Evolutionary conservation across 495 filamentous ascomycete species (phyloP).

Genomic region (Cercophora scortea): DNA sequence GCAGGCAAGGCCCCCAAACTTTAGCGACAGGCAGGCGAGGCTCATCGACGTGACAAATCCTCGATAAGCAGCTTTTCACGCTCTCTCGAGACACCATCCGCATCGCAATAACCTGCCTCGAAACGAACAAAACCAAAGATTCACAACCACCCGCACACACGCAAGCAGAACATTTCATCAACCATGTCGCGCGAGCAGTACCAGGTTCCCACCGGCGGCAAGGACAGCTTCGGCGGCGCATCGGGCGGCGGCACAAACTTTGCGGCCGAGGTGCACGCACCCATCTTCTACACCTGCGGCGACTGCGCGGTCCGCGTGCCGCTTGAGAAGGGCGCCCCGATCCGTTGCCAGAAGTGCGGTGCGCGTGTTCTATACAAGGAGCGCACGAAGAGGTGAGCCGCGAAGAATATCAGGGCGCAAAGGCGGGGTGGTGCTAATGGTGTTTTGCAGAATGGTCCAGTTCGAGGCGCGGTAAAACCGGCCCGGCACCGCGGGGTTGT

Average conservation of each 20-base stretch:
- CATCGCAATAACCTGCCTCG: neutral
- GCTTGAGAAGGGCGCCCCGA: slow-evolving; percentile 76
- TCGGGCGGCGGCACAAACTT: slow-evolving; percentile 18
- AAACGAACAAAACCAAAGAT: neutral
- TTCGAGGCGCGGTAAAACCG: slow-evolving; percentile 77
- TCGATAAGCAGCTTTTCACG: neutral
- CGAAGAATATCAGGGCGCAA: neutral
- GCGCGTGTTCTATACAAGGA: slow-evolving; percentile 97
- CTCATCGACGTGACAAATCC: neutral
- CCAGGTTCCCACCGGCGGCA: slow-evolving; percentile 43
- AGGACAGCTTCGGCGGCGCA: slow-evolving; percentile 20
- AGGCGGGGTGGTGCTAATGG: slow-evolving; percentile 7
- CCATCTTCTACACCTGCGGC: slow-evolving; percentile 83
- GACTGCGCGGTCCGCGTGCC: slow-evolving; percentile 81
- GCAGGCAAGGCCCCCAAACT: too few species aligned
- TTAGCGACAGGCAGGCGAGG: neutral
- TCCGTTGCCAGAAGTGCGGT: slow-evolving; percentile 93
- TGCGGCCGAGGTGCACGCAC: slow-evolving; percentile 23
- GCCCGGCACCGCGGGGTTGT: neutral
- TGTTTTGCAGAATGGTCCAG: slow-evolving; percentile 71
- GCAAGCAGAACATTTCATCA: neutral
- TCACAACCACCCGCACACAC: neutral
- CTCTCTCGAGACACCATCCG: neutral
- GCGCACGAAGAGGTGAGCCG: slow-evolving; percentile 84
- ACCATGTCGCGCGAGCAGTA: slow-evolving; percentile 56